Evolutionary conservation across 108 stramenopile genomes (phyloP).

Genomic region (Nannochloropsis gaditana): DNA sequence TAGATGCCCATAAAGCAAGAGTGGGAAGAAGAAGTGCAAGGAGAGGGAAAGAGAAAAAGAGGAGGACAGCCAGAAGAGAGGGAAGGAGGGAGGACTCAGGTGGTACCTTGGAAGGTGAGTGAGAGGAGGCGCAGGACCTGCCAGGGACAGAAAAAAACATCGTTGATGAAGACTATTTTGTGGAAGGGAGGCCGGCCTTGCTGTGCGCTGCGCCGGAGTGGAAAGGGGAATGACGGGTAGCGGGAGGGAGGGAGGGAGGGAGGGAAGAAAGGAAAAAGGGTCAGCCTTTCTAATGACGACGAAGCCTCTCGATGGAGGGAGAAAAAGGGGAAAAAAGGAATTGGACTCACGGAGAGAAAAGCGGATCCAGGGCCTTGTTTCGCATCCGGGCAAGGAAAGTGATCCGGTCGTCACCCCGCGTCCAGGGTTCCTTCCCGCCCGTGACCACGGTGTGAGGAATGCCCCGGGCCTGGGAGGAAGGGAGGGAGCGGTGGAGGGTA

Average conservation of each 20-base stretch:
- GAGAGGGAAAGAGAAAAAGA: not conserved
- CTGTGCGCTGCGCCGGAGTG: not conserved
- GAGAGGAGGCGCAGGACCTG: not conserved
- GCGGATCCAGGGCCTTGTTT: not conserved
- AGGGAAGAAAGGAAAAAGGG: not conserved
- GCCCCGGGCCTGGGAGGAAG: not conserved
- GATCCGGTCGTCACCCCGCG: not conserved
- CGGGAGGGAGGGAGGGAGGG: not conserved
- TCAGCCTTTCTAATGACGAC: not conserved
- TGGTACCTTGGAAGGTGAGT: not conserved
- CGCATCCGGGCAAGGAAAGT: constrained; percentile 3
- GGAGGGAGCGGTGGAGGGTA: not conserved
- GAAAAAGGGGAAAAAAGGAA: not conserved
- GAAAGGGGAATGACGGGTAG: too few relatives aligned
- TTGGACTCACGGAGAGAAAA: not conserved
- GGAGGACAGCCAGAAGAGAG: not conserved
- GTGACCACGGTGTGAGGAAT: not conserved
- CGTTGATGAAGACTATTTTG: not conserved
- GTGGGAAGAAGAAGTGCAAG: not conserved
- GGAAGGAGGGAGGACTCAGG: not conserved
- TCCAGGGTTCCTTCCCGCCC: not conserved
- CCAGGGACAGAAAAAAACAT: not conserved
- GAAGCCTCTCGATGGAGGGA: not conserved
- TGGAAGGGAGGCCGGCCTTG: not conserved
- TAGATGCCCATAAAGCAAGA: too few relatives aligned